Evolutionary conservation across 1,284 basidiomycete genomes (phyloP).

Genomic region (Marasmius oreades): DNA sequence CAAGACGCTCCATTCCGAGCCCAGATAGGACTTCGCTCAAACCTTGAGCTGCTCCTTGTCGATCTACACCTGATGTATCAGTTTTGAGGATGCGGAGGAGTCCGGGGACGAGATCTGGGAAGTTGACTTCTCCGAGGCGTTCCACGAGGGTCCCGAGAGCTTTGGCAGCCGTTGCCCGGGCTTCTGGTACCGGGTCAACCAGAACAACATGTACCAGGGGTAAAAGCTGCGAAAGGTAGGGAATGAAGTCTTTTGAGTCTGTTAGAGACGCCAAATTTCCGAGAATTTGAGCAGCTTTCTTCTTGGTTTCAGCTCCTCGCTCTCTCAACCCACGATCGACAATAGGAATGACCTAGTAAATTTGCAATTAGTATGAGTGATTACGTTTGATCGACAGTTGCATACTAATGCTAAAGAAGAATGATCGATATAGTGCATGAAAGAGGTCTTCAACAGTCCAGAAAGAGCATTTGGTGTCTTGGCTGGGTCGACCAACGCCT

Average conservation of each 20-base stretch:
- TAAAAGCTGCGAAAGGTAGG: constrained; percentile 85
- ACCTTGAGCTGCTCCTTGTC: constrained; percentile 97
- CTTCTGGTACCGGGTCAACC: constrained; percentile 95
- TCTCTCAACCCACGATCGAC: constrained; percentile 92
- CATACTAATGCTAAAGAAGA: constrained; percentile 93
- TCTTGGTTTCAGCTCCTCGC: constrained; percentile 90
- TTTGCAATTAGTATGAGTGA: constrained; percentile 7
- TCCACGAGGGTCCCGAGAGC: constrained; percentile 97
- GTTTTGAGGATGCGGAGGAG: constrained; percentile 89
- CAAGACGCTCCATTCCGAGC: constrained; percentile 95
- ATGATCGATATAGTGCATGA: constrained; percentile 98
- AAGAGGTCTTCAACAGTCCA: constrained; percentile 88
- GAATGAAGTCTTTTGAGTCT: constrained; percentile 95
- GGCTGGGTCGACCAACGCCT: constrained; percentile 93
- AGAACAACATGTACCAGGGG: constrained; percentile 93
- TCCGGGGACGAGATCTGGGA: constrained; percentile 94
- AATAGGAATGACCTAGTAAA: constrained; percentile 83
- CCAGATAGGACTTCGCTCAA: constrained; percentile 95
- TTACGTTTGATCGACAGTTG: constrained; percentile 11
- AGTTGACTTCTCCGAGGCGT: constrained; percentile 91
- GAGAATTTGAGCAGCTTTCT: constrained; percentile 95
- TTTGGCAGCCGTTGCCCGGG: constrained; percentile 95
- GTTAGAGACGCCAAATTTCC: constrained; percentile 95
- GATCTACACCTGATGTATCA: constrained; percentile 93
- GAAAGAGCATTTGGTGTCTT: constrained; percentile 87